Percentiles rank a stretch among this genome's conserved stretches.
These are phyloP conservation scores for Tephrocybe rancida DNA, from an alignment of 768 basidiomycete species.

Conservation along the genomic window DNA sequence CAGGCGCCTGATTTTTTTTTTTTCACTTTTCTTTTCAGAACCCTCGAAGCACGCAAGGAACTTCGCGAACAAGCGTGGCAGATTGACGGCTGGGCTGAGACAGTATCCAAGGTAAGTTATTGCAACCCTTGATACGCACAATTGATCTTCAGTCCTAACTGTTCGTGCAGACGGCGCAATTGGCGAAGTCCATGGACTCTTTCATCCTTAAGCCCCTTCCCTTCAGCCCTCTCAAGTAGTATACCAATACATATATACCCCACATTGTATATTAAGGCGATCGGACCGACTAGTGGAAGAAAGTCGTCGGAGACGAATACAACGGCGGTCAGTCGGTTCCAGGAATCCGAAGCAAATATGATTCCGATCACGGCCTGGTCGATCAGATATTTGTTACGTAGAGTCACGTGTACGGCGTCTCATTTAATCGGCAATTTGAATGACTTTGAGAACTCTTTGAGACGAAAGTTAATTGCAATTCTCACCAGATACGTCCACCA, in stretches of 20 bases:
- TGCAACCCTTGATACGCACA: not conserved
- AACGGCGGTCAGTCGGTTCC: not conserved
- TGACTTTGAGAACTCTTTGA: too few relatives aligned
- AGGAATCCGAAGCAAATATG: not conserved
- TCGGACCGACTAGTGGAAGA: not conserved
- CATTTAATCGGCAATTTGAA: slow-evolving; percentile 4
- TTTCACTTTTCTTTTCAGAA: slow-evolving; percentile 40
- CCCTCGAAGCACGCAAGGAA: slow-evolving; percentile 80
- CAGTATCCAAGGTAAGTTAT: slow-evolving; percentile 78
- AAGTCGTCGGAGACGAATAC: not conserved
- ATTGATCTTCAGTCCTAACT: slow-evolving; percentile 9
- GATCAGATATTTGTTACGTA: slow-evolving; percentile 16
- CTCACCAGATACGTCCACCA: slow-evolving; percentile 24
- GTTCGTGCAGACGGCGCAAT: slow-evolving; percentile 75
- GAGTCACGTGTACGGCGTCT: slow-evolving; percentile 29
- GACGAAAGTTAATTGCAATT: slow-evolving; percentile 10
- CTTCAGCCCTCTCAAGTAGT: slow-evolving; percentile 83
- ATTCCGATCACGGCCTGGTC: slow-evolving; percentile 9
- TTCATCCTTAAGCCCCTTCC: slow-evolving; percentile 78
- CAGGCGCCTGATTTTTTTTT: slow-evolving; percentile 8
- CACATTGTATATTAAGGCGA: slow-evolving; percentile 1
- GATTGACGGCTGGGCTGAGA: slow-evolving; percentile 94
- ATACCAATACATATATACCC: slow-evolving; percentile 7
- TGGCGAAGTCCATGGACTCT: slow-evolving; percentile 85
- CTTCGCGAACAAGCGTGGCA: slow-evolving; percentile 91